Evolutionary conservation across 768 basidiomycete genomes (phyloP).

Genomic region (Mrakia gelida): DNA sequence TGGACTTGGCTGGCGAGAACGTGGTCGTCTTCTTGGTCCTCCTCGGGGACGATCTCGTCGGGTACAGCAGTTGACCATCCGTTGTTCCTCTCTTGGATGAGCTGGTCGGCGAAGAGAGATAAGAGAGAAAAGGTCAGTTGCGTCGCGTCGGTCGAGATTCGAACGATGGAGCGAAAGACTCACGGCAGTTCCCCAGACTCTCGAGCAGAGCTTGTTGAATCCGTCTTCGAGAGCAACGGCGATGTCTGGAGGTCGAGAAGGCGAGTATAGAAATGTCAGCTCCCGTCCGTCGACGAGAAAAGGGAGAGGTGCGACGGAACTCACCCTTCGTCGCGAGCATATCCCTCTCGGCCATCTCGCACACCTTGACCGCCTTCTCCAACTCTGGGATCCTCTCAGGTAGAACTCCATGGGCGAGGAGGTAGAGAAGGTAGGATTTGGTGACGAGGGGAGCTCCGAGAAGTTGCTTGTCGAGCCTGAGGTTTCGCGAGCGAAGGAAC

Average conservation of each 20-base stretch:
- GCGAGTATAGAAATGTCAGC: not conserved
- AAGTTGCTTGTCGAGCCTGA: slow-evolving; percentile 15
- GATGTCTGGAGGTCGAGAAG: not conserved
- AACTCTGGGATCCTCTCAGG: not conserved
- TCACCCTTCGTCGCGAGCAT: slow-evolving; percentile 5
- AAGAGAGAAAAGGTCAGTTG: not conserved
- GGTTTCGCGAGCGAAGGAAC: too few species aligned
- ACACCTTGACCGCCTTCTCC: not conserved
- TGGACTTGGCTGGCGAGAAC: too few species aligned
- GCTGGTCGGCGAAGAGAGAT: not conserved
- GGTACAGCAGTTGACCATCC: not conserved
- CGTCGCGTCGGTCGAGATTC: not conserved
- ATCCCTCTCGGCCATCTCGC: slow-evolving; percentile 13
- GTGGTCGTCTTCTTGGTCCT: too few species aligned
- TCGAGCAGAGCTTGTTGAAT: slow-evolving; percentile 17
- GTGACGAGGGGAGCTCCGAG: slow-evolving; percentile 9
- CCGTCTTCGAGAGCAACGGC: slow-evolving; percentile 9
- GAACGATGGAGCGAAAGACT: not conserved
- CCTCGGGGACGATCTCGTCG: too few species aligned
- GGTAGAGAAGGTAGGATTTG: slow-evolving; percentile 21
- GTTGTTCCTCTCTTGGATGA: not conserved
- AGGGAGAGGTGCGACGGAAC: not conserved
- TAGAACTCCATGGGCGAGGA: slow-evolving; percentile 26
- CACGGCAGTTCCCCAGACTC: slow-evolving; percentile 16
- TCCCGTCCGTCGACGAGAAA: too few species aligned